A percentile compares a stretch with the other conserved stretches of the same genome.
These are phyloP conservation scores for Pilasporangium apinafurcum DNA, from an alignment of 352 stramenopile species.

Conservation along the genomic window DNA sequence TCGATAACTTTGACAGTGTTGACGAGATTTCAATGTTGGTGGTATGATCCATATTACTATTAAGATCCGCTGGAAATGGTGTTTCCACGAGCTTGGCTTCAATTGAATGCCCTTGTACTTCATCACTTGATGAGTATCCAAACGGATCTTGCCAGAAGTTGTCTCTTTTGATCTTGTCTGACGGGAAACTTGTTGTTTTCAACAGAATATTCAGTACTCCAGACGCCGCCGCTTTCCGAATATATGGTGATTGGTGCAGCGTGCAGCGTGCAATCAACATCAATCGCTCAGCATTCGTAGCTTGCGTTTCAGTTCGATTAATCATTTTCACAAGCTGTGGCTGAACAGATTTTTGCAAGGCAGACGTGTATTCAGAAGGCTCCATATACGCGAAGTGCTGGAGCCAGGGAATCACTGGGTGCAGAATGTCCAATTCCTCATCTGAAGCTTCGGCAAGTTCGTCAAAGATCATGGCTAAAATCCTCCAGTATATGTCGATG, in stretches of 20 bases:
- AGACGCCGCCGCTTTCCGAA: constrained; percentile 39
- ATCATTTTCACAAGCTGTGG: constrained; percentile 29
- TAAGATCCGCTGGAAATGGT: neutral
- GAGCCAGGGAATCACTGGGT: constrained; percentile 28
- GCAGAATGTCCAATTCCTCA: constrained; percentile 12
- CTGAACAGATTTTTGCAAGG: constrained; percentile 16
- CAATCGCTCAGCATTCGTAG: constrained; percentile 7
- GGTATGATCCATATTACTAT: neutral
- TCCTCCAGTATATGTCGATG: constrained; percentile 15
- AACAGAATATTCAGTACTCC: constrained; percentile 27
- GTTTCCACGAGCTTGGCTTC: constrained; percentile 1
- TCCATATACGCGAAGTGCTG: constrained; percentile 60
- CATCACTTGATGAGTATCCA: neutral
- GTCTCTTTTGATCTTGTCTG: constrained; percentile 1
- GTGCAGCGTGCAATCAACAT: constrained; percentile 41
- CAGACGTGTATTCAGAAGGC: constrained; percentile 9
- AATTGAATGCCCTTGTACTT: neutral
- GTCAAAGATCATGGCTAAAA: constrained; percentile 15
- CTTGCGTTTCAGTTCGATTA: constrained; percentile 26
- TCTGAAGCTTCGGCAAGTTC: constrained; percentile 9
- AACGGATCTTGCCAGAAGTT: constrained; percentile 8
- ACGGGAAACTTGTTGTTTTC: neutral
- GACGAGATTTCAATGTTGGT: constrained; percentile 4
- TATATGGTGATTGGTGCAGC: constrained; percentile 37
- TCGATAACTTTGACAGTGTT: constrained; percentile 3